Percentiles rank a stretch among this genome's conserved stretches.
Evolutionary conservation across 2,329 filamentous ascomycete species (phyloP).

Genomic region (Aspergillus floridensis): DNA sequence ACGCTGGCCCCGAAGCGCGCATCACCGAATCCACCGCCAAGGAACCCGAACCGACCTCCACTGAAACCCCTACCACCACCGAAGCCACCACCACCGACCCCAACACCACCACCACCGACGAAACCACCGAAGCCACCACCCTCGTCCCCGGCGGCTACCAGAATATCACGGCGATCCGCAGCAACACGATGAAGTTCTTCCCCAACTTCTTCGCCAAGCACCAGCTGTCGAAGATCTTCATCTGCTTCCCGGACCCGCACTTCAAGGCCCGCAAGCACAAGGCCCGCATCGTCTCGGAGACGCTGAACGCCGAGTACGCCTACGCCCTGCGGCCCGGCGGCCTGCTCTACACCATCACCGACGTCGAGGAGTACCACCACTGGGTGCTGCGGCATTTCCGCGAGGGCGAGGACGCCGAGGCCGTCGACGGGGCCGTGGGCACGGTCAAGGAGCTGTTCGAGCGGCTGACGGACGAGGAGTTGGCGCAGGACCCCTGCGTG

Average conservation of each 20-base stretch:
- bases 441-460: constrained; percentile 68
- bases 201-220: constrained; percentile 87
- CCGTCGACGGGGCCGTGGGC: constrained; percentile 82
- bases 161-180: constrained; percentile 83
- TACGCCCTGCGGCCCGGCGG: constrained; percentile 81
- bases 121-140: constrained; percentile 6
- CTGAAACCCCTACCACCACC: not conserved
- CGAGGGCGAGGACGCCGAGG: constrained; percentile 56
- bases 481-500: constrained; percentile 58
- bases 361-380: constrained; percentile 87
- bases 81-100: not conserved
- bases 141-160: constrained; percentile 59
- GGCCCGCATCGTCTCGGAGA: constrained; percentile 84
- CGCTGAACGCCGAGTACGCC: constrained; percentile 89
- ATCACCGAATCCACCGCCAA: constrained; percentile 1
- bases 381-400: constrained; percentile 92
- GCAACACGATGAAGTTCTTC: constrained; percentile 99
- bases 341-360: constrained; percentile 92
- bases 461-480: constrained; percentile 59
- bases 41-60: not conserved
- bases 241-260: constrained; percentile 97
- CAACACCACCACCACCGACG: not conserved
- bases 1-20: not conserved
- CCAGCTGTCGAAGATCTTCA: constrained; percentile 87
- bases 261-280: constrained; percentile 98